Conservation (phyloP, 2,329 filamentous ascomycete species). For the Blastomyces parvus region DNA sequence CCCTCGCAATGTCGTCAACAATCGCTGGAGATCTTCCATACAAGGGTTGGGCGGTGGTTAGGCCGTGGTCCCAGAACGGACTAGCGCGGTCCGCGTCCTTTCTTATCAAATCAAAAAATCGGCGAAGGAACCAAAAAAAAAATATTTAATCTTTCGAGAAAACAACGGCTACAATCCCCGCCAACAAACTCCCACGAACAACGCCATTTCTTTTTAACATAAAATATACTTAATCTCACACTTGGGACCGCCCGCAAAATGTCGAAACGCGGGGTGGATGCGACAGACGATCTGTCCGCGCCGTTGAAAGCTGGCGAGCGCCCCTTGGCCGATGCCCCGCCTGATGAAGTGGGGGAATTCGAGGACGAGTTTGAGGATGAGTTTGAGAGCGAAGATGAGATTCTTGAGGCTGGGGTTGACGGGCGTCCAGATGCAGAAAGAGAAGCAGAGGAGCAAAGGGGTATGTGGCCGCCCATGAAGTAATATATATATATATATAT, state of each 20-base stretch:
- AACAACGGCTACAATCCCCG: neutral
- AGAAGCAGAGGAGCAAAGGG: conserved; percentile 68
- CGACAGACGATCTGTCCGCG: conserved; percentile 40
- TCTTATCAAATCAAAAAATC: neutral
- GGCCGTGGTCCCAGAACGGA: conserved; percentile 11
- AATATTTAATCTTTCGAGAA: neutral
- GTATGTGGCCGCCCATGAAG: conserved; percentile 34
- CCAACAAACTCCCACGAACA: conserved; percentile 1
- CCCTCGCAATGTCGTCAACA: neutral
- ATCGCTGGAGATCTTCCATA: neutral
- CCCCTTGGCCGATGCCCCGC: conserved; percentile 42
- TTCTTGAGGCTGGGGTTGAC: conserved; percentile 88
- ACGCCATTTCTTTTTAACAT: neutral
- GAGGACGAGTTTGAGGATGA: conserved; percentile 88
- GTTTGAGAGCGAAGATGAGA: conserved; percentile 87
- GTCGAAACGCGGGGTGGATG: conserved; percentile 52
- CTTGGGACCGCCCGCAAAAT: conserved; percentile 31
- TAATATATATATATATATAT: too few relatives aligned
- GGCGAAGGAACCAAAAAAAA: neutral
- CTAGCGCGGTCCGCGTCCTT: conserved; percentile 11
- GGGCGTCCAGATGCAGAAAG: conserved; percentile 84
- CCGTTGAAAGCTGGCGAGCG: conserved; percentile 54
- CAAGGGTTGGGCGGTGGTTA: neutral
- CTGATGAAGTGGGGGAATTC: conserved; percentile 52
- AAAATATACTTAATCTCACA: neutral